Evolutionary conservation across 306 rosid species (phyloP).

Genomic region (Lathyrus sativus): DNA sequence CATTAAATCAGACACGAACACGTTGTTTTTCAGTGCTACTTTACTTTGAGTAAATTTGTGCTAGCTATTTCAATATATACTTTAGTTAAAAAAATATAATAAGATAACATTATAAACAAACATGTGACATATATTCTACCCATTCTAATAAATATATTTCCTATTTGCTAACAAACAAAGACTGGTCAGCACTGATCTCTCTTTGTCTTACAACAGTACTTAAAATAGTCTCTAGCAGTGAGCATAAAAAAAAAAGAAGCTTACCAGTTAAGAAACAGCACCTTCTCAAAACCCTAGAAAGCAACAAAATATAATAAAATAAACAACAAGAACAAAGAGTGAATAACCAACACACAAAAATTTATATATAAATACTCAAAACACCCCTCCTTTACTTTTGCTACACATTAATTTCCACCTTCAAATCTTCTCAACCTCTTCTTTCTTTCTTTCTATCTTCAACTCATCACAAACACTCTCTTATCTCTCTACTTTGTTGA

Average conservation of each 20-base stretch:
- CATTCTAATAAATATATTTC: background rate
- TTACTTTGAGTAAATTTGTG: too few relatives aligned
- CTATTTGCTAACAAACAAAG: slow-evolving; percentile 1
- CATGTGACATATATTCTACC: background rate
- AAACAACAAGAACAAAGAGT: background rate
- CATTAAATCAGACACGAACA: too few relatives aligned
- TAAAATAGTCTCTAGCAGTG: slow-evolving; percentile 17
- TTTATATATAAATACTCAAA: slow-evolving; percentile 66
- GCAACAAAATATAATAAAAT: slow-evolving; percentile 46
- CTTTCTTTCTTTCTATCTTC: slow-evolving; percentile 35
- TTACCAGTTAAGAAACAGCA: slow-evolving; percentile 61
- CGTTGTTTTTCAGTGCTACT: too few relatives aligned
- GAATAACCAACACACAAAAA: slow-evolving; percentile 6
- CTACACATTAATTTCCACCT: slow-evolving; percentile 35
- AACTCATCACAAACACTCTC: slow-evolving; percentile 17
- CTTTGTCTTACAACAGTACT: slow-evolving; percentile 32
- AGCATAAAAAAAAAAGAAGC: slow-evolving; percentile 47
- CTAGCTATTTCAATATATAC: too few relatives aligned
- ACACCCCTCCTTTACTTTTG: slow-evolving; percentile 56
- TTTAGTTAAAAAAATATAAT: too few relatives aligned
- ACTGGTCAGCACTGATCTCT: slow-evolving; percentile 34
- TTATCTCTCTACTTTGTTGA: slow-evolving; percentile 41
- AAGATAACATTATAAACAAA: background rate
- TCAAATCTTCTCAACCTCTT: slow-evolving; percentile 20
- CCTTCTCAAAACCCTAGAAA: slow-evolving; percentile 78